Conservation (phyloP, 2,329 filamentous ascomycete genomes). For the Penicillium capsulatum region DNA sequence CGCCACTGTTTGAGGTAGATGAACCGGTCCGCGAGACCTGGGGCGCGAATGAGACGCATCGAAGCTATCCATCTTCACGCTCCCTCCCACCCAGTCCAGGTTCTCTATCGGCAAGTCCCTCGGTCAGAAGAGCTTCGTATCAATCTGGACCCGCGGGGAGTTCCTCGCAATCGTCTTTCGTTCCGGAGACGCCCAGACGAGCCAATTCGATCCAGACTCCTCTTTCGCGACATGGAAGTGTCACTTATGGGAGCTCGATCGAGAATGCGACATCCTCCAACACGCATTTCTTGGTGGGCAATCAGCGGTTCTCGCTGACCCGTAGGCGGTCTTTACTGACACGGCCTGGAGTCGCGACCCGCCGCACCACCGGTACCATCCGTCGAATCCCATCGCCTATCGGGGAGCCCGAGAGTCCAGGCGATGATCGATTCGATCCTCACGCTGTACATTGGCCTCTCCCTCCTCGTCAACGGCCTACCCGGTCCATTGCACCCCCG, state of each 20-base stretch:
- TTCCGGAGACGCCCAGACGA: slow-evolving; percentile 20
- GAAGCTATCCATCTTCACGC: not conserved
- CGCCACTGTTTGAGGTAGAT: slow-evolving; percentile 17
- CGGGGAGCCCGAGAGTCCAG: slow-evolving; percentile 17
- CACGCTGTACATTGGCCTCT: slow-evolving; percentile 19
- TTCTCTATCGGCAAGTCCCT: slow-evolving; percentile 18
- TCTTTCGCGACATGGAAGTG: slow-evolving; percentile 22
- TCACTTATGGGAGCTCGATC: slow-evolving; percentile 22
- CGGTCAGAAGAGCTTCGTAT: slow-evolving; percentile 20
- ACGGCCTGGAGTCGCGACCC: slow-evolving; percentile 35
- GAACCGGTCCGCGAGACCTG: not conserved
- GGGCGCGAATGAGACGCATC: not conserved
- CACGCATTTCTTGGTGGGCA: slow-evolving; percentile 31
- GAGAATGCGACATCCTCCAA: slow-evolving; percentile 32
- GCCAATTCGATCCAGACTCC: slow-evolving; percentile 30
- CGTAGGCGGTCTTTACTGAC: slow-evolving; percentile 37
- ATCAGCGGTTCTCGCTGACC: slow-evolving; percentile 35
- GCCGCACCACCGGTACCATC: slow-evolving; percentile 26
- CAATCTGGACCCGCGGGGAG: slow-evolving; percentile 18
- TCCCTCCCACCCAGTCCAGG: slow-evolving; percentile 3
- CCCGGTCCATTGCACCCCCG: slow-evolving; percentile 8
- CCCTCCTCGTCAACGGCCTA: slow-evolving; percentile 14
- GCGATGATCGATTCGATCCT: slow-evolving; percentile 11
- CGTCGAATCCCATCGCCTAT: slow-evolving; percentile 23
- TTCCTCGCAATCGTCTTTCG: slow-evolving; percentile 13